Evolutionary conservation across 495 filamentous ascomycete species (phyloP).

Genomic region (Aspergillus bertholletiae): DNA sequence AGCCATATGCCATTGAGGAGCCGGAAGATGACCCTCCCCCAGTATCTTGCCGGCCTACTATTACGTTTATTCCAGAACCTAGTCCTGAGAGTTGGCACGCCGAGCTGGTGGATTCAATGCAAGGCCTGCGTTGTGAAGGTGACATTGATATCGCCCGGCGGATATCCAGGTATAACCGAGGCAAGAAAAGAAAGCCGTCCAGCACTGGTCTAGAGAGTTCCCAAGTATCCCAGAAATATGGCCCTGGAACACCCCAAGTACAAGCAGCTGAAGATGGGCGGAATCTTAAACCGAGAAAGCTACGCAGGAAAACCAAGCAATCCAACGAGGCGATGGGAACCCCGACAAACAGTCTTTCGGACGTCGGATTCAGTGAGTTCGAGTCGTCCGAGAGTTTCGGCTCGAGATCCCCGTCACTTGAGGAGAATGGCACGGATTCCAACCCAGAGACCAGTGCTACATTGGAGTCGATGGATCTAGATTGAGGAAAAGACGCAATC

Average conservation of each 20-base stretch:
- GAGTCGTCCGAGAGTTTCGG: slow-evolving; percentile 17
- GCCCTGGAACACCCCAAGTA: slow-evolving; percentile 7
- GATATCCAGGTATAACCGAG: slow-evolving; percentile 16
- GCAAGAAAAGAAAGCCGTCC: slow-evolving; percentile 38
- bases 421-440: slow-evolving; percentile 9
- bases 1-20: slow-evolving; percentile 45
- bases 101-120: slow-evolving; percentile 31
- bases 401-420: neutral
- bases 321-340: neutral
- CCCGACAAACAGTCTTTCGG: neutral
- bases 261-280: slow-evolving; percentile 2
- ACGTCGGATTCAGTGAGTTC: slow-evolving; percentile 14
- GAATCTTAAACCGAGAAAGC: slow-evolving; percentile 25
- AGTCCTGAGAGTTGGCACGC: slow-evolving; percentile 28
- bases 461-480: slow-evolving; percentile 29
- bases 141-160: slow-evolving; percentile 9
- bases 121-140: slow-evolving; percentile 25
- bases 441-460: slow-evolving; percentile 9
- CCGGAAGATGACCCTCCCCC: slow-evolving; percentile 31
- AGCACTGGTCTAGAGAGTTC: neutral
- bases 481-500: slow-evolving; percentile 11
- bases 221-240: neutral
- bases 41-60: slow-evolving; percentile 1
- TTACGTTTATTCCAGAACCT: slow-evolving; percentile 15
- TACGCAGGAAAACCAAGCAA: slow-evolving; percentile 19